Percentiles rank a stretch among this genome's conserved stretches.
Evolutionary conservation across 768 basidiomycete species (phyloP).

Genomic region (Hirschioporus abietinus): DNA sequence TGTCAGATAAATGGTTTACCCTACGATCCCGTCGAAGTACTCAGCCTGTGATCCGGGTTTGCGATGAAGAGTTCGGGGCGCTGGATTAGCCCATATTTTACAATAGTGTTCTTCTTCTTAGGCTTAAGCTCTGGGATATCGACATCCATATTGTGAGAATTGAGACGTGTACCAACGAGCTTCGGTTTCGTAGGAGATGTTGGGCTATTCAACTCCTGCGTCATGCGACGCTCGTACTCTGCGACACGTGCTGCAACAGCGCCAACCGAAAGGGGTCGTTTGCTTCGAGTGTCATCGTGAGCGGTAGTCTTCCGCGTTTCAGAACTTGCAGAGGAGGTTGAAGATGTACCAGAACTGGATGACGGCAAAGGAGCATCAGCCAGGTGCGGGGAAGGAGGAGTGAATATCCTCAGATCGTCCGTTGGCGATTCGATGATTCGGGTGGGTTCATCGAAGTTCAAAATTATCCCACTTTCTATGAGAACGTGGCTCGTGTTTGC

Average conservation of each 20-base stretch:
- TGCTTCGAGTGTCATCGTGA: conserved; percentile 6
- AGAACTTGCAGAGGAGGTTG: no score
- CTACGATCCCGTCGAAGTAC: conserved; percentile 19
- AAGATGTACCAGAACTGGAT: background rate
- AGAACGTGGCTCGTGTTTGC: background rate
- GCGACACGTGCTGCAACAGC: conserved; percentile 48
- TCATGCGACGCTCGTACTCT: conserved; percentile 54
- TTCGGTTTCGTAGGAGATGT: conserved; percentile 26
- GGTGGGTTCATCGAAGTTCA: background rate
- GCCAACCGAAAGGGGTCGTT: conserved; percentile 20
- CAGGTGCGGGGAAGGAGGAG: conserved; percentile 1
- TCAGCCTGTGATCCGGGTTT: conserved; percentile 49
- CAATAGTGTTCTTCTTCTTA: conserved; percentile 32
- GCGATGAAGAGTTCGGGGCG: conserved; percentile 64
- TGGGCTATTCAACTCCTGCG: conserved; percentile 38
- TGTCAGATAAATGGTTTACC: no score
- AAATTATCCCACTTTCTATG: background rate
- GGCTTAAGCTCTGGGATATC: conserved; percentile 13
- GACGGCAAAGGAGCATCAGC: no score
- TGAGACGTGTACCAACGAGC: conserved; percentile 16
- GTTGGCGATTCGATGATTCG: conserved; percentile 29
- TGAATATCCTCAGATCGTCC: conserved; percentile 15
- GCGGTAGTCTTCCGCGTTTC: conserved; percentile 10
- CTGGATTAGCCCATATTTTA: conserved; percentile 64
- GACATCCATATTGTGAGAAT: background rate